Base-by-base conservation (phyloP, 2,329 filamentous ascomycete genomes). In the Didymella sp. region DNA sequence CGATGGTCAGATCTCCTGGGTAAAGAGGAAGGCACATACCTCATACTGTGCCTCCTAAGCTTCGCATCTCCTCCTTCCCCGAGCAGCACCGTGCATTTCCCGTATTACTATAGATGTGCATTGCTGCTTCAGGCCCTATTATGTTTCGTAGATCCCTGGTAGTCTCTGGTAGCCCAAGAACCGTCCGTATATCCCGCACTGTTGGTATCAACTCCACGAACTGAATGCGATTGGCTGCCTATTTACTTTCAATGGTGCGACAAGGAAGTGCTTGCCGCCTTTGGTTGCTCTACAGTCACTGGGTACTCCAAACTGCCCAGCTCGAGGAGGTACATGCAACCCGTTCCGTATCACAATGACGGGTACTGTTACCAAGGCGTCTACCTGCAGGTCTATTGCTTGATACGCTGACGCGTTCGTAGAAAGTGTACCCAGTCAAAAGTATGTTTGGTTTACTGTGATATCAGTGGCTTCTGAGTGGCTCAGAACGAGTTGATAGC, bases 371-470 rank as follows among this genome's bases (percentile, higher is more conserved):
- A 63, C 59, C 59, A 64, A 66, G 56, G 51, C 30, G 31, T 60
- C 54, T 41, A 55, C 33, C 61, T 67, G 70, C 67, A 72, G 51
- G 42, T 51, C 58, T 57, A 35, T 63, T 66, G 53, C 56, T 59
- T 64, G 35, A 60, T 38, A 55, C 53, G 72, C 69, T 73, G 64
- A 73, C 70, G 68, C 70, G 70, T 67, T 61, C 33, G 22, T 21
- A 22, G 30, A 24, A n/a, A 45, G 6, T 13, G 12, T 11, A 35
- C 15, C 27, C 31, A 41, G 31, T 42, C 15, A 44, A 13, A n/a
- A 21, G n/a, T 19, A 12, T 11, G 15, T 17, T n/a, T 33, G 17
- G 3, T 43, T 30, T 12, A 19, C 3, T 1, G 27, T 41, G 19
- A 45, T 35, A 31, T 47, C 37, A 38, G 28, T 58, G 43, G 49